Base-by-base conservation (phyloP, 2,329 filamentous ascomycete species). In the Keithomyces neogunnii region DNA sequence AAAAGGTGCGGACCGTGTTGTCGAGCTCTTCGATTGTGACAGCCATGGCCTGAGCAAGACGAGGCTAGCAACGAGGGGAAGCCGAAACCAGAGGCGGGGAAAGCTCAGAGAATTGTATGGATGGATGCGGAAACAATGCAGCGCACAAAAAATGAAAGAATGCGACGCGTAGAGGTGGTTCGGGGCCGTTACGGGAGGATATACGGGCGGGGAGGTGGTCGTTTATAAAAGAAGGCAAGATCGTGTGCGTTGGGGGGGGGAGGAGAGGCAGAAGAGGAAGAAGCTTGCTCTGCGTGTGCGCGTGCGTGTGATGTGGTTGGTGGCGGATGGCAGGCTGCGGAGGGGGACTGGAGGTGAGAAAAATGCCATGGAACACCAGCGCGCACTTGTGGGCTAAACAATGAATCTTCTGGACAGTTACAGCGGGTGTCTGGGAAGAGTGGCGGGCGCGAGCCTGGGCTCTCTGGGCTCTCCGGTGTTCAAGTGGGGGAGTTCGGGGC, bases 1-100 rank as follows among this genome's bases (percentile, higher is more conserved):
- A 99, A 74, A 99, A 97, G 76, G 89, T 84, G 70, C 88, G 91
- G 79, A 97, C 92, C 60, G 90, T 93, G 71, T 80, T 85, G 82
- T 99, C 93, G 77, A 99, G 84, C 83, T 99, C 93, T 71, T 87
- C 84, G 72, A 99, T 92, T 65, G 87, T 76, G 68, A 81, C 75
- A 69, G 82, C 76, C 82, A 85, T 85, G 70, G 68, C 45, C 47
- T 74, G 61, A 51, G 57, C 56, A 61, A 62, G 62, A 55, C 50
- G 62, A 54, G 49, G 47, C 52, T 44, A 47, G 30, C 47, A 32
- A 57, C 64, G 67, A 66, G 61, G 60, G 63, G 61, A 60, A 60
- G 57, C 19, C 59, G 55, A 57, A 60, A 51, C 54, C 49, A 53
- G 47, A 58, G 62, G 62, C 59, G 59, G 63, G 60, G 62, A 59